Conservation (phyloP, 192 early-diverging fungal genomes). For the Dissophora ornata region DNA sequence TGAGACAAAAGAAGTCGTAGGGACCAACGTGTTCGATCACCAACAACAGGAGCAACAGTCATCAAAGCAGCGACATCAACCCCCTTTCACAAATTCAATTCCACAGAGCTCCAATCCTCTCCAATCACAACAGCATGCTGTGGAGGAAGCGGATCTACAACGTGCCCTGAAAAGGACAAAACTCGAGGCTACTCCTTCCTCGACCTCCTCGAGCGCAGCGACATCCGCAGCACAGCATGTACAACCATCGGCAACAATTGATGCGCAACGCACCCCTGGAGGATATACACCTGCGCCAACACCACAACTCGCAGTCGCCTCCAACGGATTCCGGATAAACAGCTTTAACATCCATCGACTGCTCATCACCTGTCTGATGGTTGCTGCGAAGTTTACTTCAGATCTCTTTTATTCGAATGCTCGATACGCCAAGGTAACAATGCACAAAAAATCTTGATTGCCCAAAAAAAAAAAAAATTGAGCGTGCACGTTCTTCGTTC, state of each 20-base stretch:
- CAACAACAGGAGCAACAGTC: background rate
- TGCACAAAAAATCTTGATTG: background rate
- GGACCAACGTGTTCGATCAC: background rate
- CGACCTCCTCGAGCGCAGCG: background rate
- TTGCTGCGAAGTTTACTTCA: conserved; percentile 81
- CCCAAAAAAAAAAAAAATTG: background rate
- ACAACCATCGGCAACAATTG: background rate
- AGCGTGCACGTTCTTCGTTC: conserved; percentile 23
- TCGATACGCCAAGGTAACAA: conserved; percentile 75
- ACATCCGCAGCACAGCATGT: background rate
- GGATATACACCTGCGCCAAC: conserved; percentile 24
- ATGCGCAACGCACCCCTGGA: conserved; percentile 15
- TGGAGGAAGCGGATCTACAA: background rate
- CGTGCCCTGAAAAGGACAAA: background rate
- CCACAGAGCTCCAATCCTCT: too few relatives aligned
- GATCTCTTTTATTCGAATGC: conserved; percentile 80
- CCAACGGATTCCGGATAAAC: conserved; percentile 62
- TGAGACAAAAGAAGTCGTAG: background rate
- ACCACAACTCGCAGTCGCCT: conserved; percentile 7
- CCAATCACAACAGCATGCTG: background rate
- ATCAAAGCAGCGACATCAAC: background rate
- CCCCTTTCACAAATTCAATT: background rate
- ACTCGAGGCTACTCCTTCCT: background rate
- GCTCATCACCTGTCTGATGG: conserved; percentile 72
- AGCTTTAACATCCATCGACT: conserved; percentile 78